These are phyloP conservation scores for Houttuynia cordata DNA, from an alignment of 164 flowering plant species.

Conservation along the genomic window DNA sequence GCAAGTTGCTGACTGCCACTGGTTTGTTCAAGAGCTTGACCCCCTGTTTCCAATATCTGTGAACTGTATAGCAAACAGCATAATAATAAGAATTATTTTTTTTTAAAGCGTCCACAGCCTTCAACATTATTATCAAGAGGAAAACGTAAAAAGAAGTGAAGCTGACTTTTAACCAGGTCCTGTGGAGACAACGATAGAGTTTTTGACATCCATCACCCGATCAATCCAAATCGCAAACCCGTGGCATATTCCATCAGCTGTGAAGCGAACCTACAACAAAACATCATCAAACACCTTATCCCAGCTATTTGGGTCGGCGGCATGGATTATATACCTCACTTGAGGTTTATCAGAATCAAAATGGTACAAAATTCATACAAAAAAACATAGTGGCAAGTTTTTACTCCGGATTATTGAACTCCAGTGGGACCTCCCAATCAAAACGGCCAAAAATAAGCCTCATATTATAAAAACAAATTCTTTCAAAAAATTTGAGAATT, in stretches of 20 bases:
- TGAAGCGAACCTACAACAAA: slow-evolving; percentile 44
- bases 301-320: too few relatives aligned
- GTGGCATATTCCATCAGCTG: slow-evolving; percentile 57
- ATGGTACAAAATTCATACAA: too few relatives aligned
- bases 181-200: slow-evolving; percentile 41
- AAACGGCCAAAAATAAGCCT: neutral
- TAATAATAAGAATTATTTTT: too few relatives aligned
- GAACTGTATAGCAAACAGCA: slow-evolving; percentile 27
- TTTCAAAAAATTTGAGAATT: neutral
- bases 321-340: too few relatives aligned
- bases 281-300: too few relatives aligned
- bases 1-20: slow-evolving; percentile 21
- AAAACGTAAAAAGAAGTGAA: neutral
- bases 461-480: neutral
- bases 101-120: neutral
- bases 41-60: slow-evolving; percentile 81
- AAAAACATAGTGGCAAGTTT: too few relatives aligned
- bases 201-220: slow-evolving; percentile 67
- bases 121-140: neutral
- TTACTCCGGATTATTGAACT: neutral
- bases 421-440: neutral
- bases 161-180: slow-evolving; percentile 59
- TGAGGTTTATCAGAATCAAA: too few relatives aligned
- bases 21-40: slow-evolving; percentile 72
- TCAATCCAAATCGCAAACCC: slow-evolving; percentile 92